phyloP scores from a whole-genome alignment of 2,329 filamentous ascomycete genomes.

The Colletotrichum sp. region DNA sequence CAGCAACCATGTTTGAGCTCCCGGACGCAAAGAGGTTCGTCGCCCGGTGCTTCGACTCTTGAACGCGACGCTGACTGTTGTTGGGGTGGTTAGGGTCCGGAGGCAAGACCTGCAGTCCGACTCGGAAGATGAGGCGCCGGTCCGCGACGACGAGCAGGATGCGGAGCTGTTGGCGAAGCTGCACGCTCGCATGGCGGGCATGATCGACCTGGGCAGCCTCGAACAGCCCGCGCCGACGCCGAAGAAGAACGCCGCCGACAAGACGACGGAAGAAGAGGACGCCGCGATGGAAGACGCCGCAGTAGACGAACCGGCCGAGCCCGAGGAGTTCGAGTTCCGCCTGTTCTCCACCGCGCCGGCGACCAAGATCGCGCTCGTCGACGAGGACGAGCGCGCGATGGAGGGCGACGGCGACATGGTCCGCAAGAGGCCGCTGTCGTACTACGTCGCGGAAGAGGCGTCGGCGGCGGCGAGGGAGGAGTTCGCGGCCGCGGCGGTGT shows the following conservation, averaged over 20 bases:
- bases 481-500: conserved; percentile 54
- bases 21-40: conserved; percentile 58
- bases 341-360: conserved; percentile 57
- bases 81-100: conserved; percentile 43
- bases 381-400: conserved; percentile 38
- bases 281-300: conserved; percentile 22
- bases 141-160: conserved; percentile 37
- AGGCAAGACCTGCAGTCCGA: conserved; percentile 55
- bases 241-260: conserved; percentile 15
- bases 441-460: conserved; percentile 52
- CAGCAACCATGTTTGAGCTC: conserved; percentile 52
- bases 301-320: conserved; percentile 3
- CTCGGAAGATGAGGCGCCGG: conserved; percentile 30
- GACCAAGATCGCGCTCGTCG: conserved; percentile 56
- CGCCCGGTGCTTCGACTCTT: neutral
- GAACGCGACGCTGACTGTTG: neutral
- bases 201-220: conserved; percentile 45
- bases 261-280: neutral
- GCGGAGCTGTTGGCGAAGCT: conserved; percentile 48
- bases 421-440: conserved; percentile 46
- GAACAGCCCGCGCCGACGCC: conserved; percentile 2
- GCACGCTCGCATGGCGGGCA: conserved; percentile 52
- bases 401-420: conserved; percentile 40
- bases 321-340: conserved; percentile 60
- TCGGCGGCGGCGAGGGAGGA: conserved; percentile 39